Base-by-base conservation (phyloP, 1,284 basidiomycete species). In the Sporisorium sorghi region DNA sequence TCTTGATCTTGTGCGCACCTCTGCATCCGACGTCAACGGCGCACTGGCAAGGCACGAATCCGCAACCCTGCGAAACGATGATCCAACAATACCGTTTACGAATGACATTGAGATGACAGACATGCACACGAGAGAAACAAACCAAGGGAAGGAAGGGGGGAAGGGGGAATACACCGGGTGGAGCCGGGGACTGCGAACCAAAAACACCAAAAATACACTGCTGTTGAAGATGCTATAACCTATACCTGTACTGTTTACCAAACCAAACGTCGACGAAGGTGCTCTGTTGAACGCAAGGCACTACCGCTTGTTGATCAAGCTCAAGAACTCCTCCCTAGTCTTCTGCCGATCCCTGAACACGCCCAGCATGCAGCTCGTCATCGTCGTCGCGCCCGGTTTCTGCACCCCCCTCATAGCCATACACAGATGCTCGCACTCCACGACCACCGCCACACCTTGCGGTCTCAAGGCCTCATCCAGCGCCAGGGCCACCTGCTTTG, bases 371-470 rank as follows among this genome's bases (percentile, higher is more conserved):
- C 95, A 97, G n/a, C 93, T 95, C 1, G 97, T 99, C 33, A 97
- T 92, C 0, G 97, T 99, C 21, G 92, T 90, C 8, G 96, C 89
- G 28, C 97, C 96, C 2, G 96, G 96, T 86, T 99, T 99, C 86
- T 99, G 97, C 1, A 99, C 97, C 42, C 97, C 97, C 64, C 97
- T 91, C 95, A 99, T 99, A 1, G 95, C 94, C 97, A 99, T 99
- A 85, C 97, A 99, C 86, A 99, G 89, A 86, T 99, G 97, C 40
- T 94, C 96, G 82, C 64, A 73, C 53, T 79, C 77, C 35, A 81
- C 66, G 28, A 99, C 97, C 69, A 99, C 97, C 1, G 95, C 97
- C n/a, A 99, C 97, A 54, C 97, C 97, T 73, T 92, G 90, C 50
- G 97, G 97, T 79, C 93, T 90, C 78, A 99, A 95, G 14, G 97